Evolutionary conservation across 345 rosid species (phyloP), one percentile per base, ranked within the genome.

Genomic region (Brassica rapa): DNA sequence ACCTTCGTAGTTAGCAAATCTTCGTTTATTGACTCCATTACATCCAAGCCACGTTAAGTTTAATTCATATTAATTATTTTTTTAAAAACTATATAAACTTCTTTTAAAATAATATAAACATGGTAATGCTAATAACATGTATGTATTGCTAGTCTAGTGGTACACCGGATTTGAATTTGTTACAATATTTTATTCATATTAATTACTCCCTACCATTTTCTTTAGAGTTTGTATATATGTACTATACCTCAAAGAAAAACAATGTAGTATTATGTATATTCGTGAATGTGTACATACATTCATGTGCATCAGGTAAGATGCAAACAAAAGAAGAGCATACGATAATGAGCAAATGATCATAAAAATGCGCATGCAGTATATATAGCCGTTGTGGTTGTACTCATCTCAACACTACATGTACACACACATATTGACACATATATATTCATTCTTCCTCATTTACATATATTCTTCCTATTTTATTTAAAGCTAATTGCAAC

Each of bases 371-470:
- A 64, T 71, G 73, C 69, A 60, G 67, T 66, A 63, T 62, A 63
- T 53, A 53, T 78, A 72, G 82, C 82, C 69, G 77, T 78, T 72
- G 30, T 67, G 73, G 1, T 67, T 78, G 73, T 72, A 57, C 73
- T 46, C 63, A 57, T 78, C 68, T 72, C 9, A 10, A 23, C 33
- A 51, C 19, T 14, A n/a, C 56, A n/a, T 49, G 56, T 49, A 49
- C 56, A 49, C 16, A 14, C 16, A n/a, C 39, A 49, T 2, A 59
- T 10, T 23, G 2, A n/a, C 15, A 67, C 15, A 27, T 29, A 14
- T 6, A 35, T 41, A 43, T 68, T 12, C 32, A 68, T 43, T 12
- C 55, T 14, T 49, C 55, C 14, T 49, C 53, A 43, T 49, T 23
- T 27, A 27, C 30, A 27, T 27, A 27, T 19, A 19, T 16, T 24